Evolutionary conservation across 106 monocot species (phyloP).

Genomic region (Chionographis japonica): DNA sequence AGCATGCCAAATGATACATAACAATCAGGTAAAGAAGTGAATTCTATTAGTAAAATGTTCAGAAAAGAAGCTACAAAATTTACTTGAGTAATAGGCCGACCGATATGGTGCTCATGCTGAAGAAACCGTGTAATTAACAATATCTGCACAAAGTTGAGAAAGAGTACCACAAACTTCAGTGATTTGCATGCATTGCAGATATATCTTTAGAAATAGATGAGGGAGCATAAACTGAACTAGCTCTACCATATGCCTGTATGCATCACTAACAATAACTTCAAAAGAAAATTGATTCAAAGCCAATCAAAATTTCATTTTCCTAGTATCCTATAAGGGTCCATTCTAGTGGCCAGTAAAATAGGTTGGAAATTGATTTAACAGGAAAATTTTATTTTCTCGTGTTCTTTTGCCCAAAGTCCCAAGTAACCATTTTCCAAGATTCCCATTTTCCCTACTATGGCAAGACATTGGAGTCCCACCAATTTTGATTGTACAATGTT

Average conservation of each 20-base stretch:
- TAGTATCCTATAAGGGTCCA: no score
- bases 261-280: not conserved
- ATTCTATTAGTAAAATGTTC: slow-evolving; percentile 1
- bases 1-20: no score
- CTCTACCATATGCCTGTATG: no score
- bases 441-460: no score
- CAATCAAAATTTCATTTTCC: not conserved
- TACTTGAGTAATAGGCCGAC: slow-evolving; percentile 82
- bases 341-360: no score
- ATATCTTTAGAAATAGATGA: not conserved
- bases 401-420: no score
- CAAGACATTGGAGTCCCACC: no score
- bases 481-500: no score
- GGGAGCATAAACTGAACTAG: not conserved
- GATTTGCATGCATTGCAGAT: no score
- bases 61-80: slow-evolving; percentile 8
- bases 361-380: no score
- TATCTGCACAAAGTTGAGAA: slow-evolving; percentile 48
- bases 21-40: not conserved
- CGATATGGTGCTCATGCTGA: slow-evolving; percentile 91
- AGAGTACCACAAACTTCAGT: not conserved
- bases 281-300: not conserved
- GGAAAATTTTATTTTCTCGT: no score
- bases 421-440: no score
- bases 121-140: slow-evolving; percentile 92